Percentiles rank a stretch among this genome's conserved stretches.
phyloP scores from a whole-genome alignment of 2,329 filamentous ascomycete species.

The Fusarium pininemorale region DNA sequence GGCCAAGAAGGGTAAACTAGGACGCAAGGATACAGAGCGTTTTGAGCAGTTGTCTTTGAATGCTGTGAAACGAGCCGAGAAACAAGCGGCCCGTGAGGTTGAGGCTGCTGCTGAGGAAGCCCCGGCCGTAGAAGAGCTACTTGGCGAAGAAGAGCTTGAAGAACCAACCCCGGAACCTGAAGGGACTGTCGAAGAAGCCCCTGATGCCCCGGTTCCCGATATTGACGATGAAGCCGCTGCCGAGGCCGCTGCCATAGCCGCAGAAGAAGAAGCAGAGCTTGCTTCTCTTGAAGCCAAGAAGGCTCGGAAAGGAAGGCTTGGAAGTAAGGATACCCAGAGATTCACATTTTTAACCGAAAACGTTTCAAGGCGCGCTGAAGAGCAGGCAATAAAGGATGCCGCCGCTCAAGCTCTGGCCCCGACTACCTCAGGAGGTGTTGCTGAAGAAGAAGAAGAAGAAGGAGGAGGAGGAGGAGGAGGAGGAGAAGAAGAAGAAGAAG shows the following conservation, averaged over 20 bases:
- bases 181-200: conserved; percentile 8
- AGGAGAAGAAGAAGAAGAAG: conserved; percentile 18
- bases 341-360: conserved; percentile 50
- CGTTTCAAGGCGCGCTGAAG: conserved; percentile 47
- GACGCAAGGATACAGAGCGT: conserved; percentile 39
- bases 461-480: too few species aligned
- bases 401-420: conserved; percentile 42
- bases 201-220: not conserved
- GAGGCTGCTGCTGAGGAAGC: conserved; percentile 25
- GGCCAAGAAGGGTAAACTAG: conserved; percentile 48
- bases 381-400: conserved; percentile 48
- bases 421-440: conserved; percentile 11
- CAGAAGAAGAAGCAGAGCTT: conserved; percentile 51
- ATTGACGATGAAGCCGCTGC: conserved; percentile 12
- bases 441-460: conserved; percentile 32
- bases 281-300: conserved; percentile 58
- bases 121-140: not conserved
- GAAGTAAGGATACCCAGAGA: conserved; percentile 58
- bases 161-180: conserved; percentile 18
- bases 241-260: conserved; percentile 28
- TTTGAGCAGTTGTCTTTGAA: conserved; percentile 28
- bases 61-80: conserved; percentile 27
- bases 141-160: conserved; percentile 6
- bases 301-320: conserved; percentile 57
- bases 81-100: conserved; percentile 29